Evolutionary conservation across 257 asterid genomes (phyloP).

Genomic region (Solanum gandarillasii): DNA sequence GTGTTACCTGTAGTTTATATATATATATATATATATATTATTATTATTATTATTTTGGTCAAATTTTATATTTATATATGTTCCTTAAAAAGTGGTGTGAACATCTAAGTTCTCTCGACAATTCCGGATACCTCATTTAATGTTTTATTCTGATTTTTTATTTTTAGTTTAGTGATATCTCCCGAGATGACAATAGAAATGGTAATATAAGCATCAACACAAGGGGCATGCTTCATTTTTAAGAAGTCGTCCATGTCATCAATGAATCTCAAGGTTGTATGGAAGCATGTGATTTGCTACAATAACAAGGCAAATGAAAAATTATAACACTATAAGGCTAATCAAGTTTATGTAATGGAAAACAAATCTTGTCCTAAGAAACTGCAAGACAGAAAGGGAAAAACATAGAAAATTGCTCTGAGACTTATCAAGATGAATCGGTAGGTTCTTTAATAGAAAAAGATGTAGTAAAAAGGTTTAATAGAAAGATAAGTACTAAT

Average conservation of each 20-base stretch:
- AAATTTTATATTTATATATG: too few species aligned
- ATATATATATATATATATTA: too few species aligned
- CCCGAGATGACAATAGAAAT: conserved; percentile 2
- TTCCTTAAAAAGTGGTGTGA: neutral
- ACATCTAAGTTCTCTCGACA: neutral
- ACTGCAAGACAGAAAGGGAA: too few species aligned
- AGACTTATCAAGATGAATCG: too few species aligned
- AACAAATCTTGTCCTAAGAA: neutral
- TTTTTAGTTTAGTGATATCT: conserved; percentile 16
- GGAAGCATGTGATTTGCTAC: conserved; percentile 20
- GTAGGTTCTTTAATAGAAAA: too few species aligned
- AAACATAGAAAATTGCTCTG: too few species aligned
- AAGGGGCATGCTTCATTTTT: conserved; percentile 25
- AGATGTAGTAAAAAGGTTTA: too few species aligned
- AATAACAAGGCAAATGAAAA: neutral
- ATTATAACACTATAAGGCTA: neutral
- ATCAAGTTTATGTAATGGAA: neutral
- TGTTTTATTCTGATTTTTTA: neutral
- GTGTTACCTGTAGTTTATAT: neutral
- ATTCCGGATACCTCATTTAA: neutral
- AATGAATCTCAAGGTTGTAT: conserved; percentile 19
- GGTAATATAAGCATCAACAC: conserved; percentile 17
- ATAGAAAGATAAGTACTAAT: neutral
- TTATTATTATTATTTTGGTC: too few species aligned
- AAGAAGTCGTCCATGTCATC: conserved; percentile 21